A percentile compares a stretch with the other conserved stretches of the same genome.
phyloP scores from a whole-genome alignment of 169 alveolate genomes.

The Eimeria necatrix region DNA sequence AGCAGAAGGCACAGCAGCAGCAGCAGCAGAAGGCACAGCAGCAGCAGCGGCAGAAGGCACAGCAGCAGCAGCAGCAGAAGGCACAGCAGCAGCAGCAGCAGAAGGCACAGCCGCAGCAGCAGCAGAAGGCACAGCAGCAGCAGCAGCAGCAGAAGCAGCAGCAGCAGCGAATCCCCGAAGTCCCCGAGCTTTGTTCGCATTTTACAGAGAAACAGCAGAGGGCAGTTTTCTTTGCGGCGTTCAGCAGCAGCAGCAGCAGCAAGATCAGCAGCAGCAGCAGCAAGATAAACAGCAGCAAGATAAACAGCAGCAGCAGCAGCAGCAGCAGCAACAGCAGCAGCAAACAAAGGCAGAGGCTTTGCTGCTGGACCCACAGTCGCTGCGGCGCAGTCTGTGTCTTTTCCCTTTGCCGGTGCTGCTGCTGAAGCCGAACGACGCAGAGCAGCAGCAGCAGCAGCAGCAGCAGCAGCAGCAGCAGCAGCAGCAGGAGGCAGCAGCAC shows the following conservation, averaged over 20 bases:
- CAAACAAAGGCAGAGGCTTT: neutral
- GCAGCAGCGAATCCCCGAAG: too few relatives aligned
- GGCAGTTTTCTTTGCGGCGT: neutral
- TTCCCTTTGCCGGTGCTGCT: slow-evolving; percentile 16
- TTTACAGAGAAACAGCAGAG: neutral
- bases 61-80: too few relatives aligned
- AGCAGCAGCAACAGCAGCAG: neutral
- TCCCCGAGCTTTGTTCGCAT: neutral
- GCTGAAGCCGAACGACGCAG: neutral
- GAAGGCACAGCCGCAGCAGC: too few relatives aligned
- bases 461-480: neutral
- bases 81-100: too few relatives aligned
- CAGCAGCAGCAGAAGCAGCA: too few relatives aligned
- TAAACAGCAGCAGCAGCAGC: too few relatives aligned
- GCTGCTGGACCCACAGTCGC: neutral
- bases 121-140: too few relatives aligned
- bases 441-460: neutral
- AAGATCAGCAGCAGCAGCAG: neutral
- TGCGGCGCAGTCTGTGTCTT: neutral
- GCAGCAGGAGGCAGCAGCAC: neutral
- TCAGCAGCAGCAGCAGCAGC: neutral
- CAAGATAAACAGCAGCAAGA: neutral
- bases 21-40: too few relatives aligned
- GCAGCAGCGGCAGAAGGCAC: too few relatives aligned
- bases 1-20: too few relatives aligned